Base-by-base conservation (phyloP, 306 rosid genomes). In the Morella rubra region DNA sequence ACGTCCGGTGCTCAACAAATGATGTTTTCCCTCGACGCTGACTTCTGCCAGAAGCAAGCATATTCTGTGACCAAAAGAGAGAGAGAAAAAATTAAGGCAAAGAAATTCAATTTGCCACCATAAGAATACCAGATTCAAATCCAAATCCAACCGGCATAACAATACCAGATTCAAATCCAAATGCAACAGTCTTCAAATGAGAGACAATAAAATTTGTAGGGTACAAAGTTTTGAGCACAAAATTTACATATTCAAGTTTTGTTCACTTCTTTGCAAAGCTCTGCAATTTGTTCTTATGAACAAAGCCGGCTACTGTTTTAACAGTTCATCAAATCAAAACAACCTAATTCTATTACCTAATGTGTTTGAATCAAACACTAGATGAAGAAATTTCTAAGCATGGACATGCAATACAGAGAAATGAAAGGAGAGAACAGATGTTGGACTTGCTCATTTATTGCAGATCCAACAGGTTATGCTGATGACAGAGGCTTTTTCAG, bases 1-100 rank as follows among this genome's bases (percentile, higher is more conserved):
- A 94, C 18, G 93, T 92, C 15, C 97, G 89, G 79, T 94, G 98
- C 87, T 94, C 98, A 80, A 94, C 98, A 89, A 94, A 94, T 14
- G 97, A 94, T 69, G 98, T 94, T 85, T 94, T 94, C 59, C 98
- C 98, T 73, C 53, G 88, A 77, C 77, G 87, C 78, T 71, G 82
- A 83, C 92, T 81, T 64, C 93, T 75, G 45, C 89, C 85, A 70
- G 91, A 77, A 74, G 62, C 74, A 50, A 85, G 84, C 72, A 84
- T 80, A 73, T 78, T 85, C 98, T 94, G 90, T 69, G 81, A 71
- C 44, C 37, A 73, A 24, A 75, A 24, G 45, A 14, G 16, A 42
- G 24, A 73, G 37, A 18, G 6, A 40, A 70, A 56, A 77, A 56
- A 73, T 67, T 54, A 41, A 71, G 70, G 14, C 50, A 65, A 65